Evolutionary conservation across 1,139 yeast species (phyloP), one percentile per base, ranked within the genome.

Genomic region (Sugiyamaella castrensis): DNA sequence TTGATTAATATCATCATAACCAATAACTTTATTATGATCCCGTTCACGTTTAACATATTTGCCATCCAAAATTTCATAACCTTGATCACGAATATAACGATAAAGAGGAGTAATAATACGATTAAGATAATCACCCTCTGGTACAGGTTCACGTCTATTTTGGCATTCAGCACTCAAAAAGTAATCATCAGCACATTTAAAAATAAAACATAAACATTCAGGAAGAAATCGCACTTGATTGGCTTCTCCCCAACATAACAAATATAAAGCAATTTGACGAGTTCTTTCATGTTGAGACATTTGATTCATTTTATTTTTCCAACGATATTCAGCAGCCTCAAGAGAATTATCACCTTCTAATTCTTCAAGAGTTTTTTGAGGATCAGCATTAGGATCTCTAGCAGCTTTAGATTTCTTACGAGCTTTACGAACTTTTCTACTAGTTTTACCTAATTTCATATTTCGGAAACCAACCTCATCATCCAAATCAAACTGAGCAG

Each of bases 1-100:
- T 76, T 94, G 99, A 72, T 94, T 92, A 54, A 92, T 95, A 75
- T 94, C 98, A 75, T 92, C 99, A 69, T 92, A 92, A 70, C 98
- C 98, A 66, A 92, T 84, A 59, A 92, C 80, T 67, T 86, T 79
- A 75, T 89, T 86, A 74, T 94, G 98, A 71, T 92, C 98, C 64
- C 80, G 86, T 77, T 92, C 98, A 70, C 99, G 91, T 74, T 94
- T 94, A 61, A 92, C 94, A 64, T 84, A 94, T 72, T 94, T 87
- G 55, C 98, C 98, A 60, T 91, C 96, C 60, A 84, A 78, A 60
- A 92, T 82, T 72, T 92, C 98, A 66, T 91, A 92, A 52, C 92
- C 97, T 72, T 92, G 98, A 59, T 94, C 82, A 73, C 98, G 86
- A 59, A 92, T 77, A 76, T 80, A 92, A 64, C 85, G 80, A 74